phyloP scores from a whole-genome alignment of 306 rosid species.

The Prunus mume region DNA sequence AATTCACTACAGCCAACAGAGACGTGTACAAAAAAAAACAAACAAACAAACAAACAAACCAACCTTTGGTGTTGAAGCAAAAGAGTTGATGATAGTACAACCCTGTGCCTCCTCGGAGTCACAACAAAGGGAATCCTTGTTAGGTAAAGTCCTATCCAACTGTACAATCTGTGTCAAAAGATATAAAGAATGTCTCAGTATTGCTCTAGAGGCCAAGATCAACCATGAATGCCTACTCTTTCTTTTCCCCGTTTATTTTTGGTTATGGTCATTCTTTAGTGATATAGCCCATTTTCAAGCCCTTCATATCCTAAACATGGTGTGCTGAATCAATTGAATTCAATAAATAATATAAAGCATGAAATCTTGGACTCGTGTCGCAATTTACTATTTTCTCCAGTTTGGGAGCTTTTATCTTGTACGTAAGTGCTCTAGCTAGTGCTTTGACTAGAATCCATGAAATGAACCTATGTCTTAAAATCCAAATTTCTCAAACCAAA shows the following conservation, averaged over 20 bases:
- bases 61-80: conserved; percentile 28
- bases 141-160: background rate
- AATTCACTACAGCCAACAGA: background rate
- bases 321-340: too few relatives aligned
- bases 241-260: too few relatives aligned
- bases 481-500: background rate
- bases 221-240: background rate
- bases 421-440: background rate
- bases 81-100: conserved; percentile 11
- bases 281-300: background rate
- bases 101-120: conserved; percentile 11
- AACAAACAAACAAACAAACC: background rate
- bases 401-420: background rate
- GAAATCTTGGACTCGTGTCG: background rate
- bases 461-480: background rate
- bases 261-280: background rate
- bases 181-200: background rate
- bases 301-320: background rate
- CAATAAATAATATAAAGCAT: too few relatives aligned
- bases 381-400: background rate
- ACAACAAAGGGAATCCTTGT: conserved; percentile 22
- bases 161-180: background rate
- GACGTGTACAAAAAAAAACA: background rate
- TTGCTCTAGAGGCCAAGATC: background rate
- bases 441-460: background rate